Percentiles rank a stretch among this genome's conserved stretches.
Evolutionary conservation across 2,329 filamentous ascomycete species (phyloP).

Genomic region (Exophiala xenobiotica): DNA sequence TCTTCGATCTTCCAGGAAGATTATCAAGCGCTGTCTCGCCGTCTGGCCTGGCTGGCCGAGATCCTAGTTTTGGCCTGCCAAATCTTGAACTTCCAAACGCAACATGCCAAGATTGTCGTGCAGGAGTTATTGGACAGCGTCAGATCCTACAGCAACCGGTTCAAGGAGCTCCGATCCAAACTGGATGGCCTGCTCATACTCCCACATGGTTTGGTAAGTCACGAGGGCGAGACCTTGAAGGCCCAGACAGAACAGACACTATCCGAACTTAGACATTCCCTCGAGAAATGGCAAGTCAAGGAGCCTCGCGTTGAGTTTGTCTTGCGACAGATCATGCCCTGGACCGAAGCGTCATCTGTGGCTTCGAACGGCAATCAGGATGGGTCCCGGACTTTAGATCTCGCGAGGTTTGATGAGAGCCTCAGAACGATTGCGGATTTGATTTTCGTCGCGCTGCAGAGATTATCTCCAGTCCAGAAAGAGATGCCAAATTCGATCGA

Average conservation of each 20-base stretch:
- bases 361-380: slow-evolving; percentile 14
- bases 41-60: slow-evolving; percentile 61
- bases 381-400: slow-evolving; percentile 28
- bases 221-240: neutral
- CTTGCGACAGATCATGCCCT: slow-evolving; percentile 64
- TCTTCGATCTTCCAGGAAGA: neutral
- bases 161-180: slow-evolving; percentile 46
- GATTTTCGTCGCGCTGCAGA: slow-evolving; percentile 76
- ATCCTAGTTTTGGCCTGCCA: slow-evolving; percentile 64
- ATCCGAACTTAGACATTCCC: slow-evolving; percentile 28
- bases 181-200: slow-evolving; percentile 49
- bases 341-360: slow-evolving; percentile 50
- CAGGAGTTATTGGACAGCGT: slow-evolving; percentile 48
- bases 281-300: slow-evolving; percentile 47
- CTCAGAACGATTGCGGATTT: slow-evolving; percentile 69
- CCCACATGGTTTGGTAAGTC: slow-evolving; percentile 48
- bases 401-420: slow-evolving; percentile 55
- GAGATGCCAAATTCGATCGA: slow-evolving; percentile 60
- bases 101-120: slow-evolving; percentile 58
- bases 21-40: slow-evolving; percentile 30
- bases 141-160: slow-evolving; percentile 50
- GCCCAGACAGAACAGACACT: slow-evolving; percentile 18
- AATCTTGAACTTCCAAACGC: slow-evolving; percentile 65
- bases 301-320: slow-evolving; percentile 64
- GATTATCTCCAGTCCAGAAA: slow-evolving; percentile 58